Conservation (phyloP, 441 rosid genomes). For the Corymbia calophylla region DNA sequence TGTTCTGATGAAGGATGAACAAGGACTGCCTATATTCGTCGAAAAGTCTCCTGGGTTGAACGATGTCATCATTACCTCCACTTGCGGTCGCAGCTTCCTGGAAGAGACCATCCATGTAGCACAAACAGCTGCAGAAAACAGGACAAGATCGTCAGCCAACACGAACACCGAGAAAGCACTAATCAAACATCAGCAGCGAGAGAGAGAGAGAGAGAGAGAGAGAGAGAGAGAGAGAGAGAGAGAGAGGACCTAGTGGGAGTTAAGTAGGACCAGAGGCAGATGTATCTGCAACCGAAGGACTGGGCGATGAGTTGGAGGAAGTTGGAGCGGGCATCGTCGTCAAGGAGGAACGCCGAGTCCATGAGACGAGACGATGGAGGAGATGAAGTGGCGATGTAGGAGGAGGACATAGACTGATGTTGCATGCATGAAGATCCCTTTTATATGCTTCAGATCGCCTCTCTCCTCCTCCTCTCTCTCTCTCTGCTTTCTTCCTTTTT, state of each 20-base stretch:
- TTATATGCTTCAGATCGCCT: not conserved
- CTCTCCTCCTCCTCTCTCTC: not conserved
- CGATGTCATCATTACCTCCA: not conserved
- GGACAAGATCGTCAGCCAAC: not conserved
- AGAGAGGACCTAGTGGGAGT: conserved; percentile 42
- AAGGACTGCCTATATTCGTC: conserved; percentile 31
- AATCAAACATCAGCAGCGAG: not conserved
- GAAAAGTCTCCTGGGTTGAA: conserved; percentile 34
- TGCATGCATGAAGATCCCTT: not conserved
- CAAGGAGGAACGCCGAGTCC: conserved; percentile 51
- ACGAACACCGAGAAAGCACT: not conserved
- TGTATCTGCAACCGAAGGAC: conserved; percentile 41
- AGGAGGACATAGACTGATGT: not conserved
- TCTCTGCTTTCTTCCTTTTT: not conserved
- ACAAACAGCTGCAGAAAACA: conserved; percentile 27
- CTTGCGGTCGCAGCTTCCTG: conserved; percentile 16
- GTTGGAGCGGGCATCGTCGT: conserved; percentile 26
- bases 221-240: not conserved
- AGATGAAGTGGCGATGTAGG: not conserved
- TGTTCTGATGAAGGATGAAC: conserved; percentile 24
- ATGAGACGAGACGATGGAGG: conserved; percentile 8
- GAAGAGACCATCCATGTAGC: conserved; percentile 44
- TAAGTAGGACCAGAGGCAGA: conserved; percentile 65
- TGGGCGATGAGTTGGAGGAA: conserved; percentile 42
- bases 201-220: not conserved